A percentile compares a stretch with the other conserved stretches of the same genome.
Evolutionary conservation across 257 asterid species (phyloP).

Genomic region (Solanum stenotomum): DNA sequence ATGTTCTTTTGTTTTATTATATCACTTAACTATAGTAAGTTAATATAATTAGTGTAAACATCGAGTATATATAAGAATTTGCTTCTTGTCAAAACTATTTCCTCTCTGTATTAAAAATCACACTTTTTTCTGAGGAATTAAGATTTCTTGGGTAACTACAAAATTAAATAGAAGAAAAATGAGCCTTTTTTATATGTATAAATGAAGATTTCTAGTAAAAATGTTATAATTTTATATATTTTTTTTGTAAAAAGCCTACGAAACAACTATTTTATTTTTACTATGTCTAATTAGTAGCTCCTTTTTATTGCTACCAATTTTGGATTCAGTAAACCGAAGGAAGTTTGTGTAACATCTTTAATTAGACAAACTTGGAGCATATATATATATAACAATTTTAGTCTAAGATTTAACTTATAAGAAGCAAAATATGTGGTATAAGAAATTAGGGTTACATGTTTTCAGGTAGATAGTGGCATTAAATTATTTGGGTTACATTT

Average conservation of each 20-base stretch:
- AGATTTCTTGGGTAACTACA: neutral
- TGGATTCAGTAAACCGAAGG: neutral
- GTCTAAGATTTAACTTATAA: neutral
- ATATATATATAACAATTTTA: neutral
- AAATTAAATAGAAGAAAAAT: neutral
- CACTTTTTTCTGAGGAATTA: neutral
- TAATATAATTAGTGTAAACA: neutral
- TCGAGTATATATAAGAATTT: neutral
- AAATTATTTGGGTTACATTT: neutral
- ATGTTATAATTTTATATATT: no score
- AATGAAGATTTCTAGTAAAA: neutral
- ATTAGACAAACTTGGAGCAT: neutral
- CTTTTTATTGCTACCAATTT: neutral
- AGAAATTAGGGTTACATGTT: neutral
- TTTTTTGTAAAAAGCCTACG: neutral
- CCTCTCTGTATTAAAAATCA: neutral
- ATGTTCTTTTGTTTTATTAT: neutral
- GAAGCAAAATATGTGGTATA: neutral
- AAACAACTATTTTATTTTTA: neutral
- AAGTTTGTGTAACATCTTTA: neutral
- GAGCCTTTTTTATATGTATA: neutral
- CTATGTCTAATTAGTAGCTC: neutral
- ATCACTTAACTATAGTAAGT: neutral
- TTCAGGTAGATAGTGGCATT: neutral
- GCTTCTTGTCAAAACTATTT: neutral